phyloP scores from a whole-genome alignment of 2,329 filamentous ascomycete species.

The Cladobotryum mycophilum region DNA sequence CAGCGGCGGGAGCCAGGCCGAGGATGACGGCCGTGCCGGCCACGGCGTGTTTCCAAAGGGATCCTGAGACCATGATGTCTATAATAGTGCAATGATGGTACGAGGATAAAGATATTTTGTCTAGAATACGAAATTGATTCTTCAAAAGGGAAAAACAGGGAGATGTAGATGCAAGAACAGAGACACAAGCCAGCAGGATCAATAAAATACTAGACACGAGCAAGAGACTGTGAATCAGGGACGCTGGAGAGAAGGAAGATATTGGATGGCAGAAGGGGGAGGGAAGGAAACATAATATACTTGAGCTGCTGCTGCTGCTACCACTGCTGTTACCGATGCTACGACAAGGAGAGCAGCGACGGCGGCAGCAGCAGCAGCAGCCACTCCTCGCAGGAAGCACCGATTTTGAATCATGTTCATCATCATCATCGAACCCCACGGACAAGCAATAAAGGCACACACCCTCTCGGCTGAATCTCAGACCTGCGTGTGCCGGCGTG shows the following conservation, averaged over 20 bases:
- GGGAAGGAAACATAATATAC: neutral
- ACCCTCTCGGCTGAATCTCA: neutral
- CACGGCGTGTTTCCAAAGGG: conserved; percentile 9
- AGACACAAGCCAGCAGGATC: conserved; percentile 3
- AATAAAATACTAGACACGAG: conserved; percentile 5
- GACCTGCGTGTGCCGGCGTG: neutral
- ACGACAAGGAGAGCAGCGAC: neutral
- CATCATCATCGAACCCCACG: neutral
- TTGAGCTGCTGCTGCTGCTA: neutral
- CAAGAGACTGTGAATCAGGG: conserved; percentile 12
- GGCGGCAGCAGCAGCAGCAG: neutral
- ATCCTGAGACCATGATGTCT: conserved; percentile 8
- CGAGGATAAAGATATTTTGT: neutral
- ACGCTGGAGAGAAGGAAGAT: conserved; percentile 6
- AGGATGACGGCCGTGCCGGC: conserved; percentile 6
- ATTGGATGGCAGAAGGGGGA: conserved; percentile 4
- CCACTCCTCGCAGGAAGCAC: neutral
- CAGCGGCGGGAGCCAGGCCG: conserved; percentile 1
- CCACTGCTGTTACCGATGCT: neutral
- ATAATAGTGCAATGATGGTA: neutral
- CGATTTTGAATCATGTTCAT: neutral
- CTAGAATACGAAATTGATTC: neutral
- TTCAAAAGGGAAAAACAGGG: conserved; percentile 1
- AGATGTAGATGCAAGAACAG: conserved; percentile 1
- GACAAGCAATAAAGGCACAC: neutral